Base-by-base conservation (phyloP, 805 yeast species). In the Suhomyces prunicola region DNA sequence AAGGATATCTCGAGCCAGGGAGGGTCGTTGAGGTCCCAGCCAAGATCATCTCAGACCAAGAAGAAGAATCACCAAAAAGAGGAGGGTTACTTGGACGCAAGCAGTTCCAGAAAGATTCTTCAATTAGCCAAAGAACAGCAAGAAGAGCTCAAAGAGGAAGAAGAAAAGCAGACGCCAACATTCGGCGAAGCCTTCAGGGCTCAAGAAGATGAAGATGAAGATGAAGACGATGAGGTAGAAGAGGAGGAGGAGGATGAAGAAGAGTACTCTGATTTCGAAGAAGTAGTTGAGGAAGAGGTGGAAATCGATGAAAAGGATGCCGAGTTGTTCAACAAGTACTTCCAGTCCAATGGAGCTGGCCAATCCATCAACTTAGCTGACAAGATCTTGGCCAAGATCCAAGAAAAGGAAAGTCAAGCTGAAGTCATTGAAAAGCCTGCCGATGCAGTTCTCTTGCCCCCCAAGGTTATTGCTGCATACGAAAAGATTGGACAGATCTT, bases 381-480 rank as follows among this genome's bases (percentile, higher is more conserved):
- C 69, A 90, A 91, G 64, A 91, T 94, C 60, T 81, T 93, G 88
- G 97, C 91, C 31, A 88, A 91, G 57, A 84, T 93, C 52, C 84
- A 85, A 61, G 94, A 88, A 69, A 85, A 87, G 59, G 90, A 87
- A 64, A 56, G 58, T 19, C 40, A 57, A 52, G 42, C 63, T 51
- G 56, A 51, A 39, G 61, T 64, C 45, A 49, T 54, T 23, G 69
- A 67, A 60, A 77, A 74, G 68, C 83, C 79, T 13, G 73, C 67
- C 19, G 93, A 90, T 61, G 90, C 86, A 50, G 97, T 93, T 4
- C 79, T 88, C 60, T 78, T 94, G 54, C 99, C 99, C 6, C 97
- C 97, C 53, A 92, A 94, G 68, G 98, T 94, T 52, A 91, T 94
- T 63, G 91, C 88, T 58, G 98, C 97, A 1, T 94, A 93, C 68